phyloP scores from a whole-genome alignment of 2,329 filamentous ascomycete species.

The Phialophora macrospora region DNA sequence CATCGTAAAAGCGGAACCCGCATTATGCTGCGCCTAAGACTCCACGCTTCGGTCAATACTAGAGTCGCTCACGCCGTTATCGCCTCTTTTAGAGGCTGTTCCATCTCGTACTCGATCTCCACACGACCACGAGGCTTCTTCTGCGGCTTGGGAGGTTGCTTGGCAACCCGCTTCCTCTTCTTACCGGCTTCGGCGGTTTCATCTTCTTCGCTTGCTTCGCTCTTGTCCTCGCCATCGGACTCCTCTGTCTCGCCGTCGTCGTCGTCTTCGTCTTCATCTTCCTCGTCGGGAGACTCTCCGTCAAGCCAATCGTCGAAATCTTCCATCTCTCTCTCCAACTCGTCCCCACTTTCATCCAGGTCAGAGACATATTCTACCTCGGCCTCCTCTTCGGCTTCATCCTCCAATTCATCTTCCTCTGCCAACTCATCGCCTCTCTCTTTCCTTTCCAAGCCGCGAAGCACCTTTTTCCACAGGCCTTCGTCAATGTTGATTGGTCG shows the following conservation, averaged over 20 bases:
- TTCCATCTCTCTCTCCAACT: slow-evolving; percentile 72
- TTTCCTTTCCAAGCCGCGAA: slow-evolving; percentile 84
- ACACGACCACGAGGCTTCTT: slow-evolving; percentile 65
- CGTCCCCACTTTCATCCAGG: slow-evolving; percentile 80
- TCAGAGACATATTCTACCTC: slow-evolving; percentile 94
- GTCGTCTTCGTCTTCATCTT: slow-evolving; percentile 52
- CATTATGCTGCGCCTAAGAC: not conserved
- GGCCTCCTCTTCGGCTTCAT: slow-evolving; percentile 65
- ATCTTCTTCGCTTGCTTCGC: slow-evolving; percentile 60
- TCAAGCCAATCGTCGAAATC: slow-evolving; percentile 97
- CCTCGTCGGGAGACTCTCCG: slow-evolving; percentile 64
- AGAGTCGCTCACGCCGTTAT: slow-evolving; percentile 43
- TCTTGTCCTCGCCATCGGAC: slow-evolving; percentile 64
- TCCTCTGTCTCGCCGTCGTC: slow-evolving; percentile 62
- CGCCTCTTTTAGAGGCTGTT: slow-evolving; percentile 62
- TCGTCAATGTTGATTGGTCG: slow-evolving; percentile 94
- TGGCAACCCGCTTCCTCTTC: slow-evolving; percentile 63
- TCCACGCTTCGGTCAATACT: not conserved
- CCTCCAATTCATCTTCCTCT: slow-evolving; percentile 72
- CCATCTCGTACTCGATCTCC: slow-evolving; percentile 81
- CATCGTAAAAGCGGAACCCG: not conserved
- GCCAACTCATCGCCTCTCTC: slow-evolving; percentile 85
- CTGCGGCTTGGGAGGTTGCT: slow-evolving; percentile 57
- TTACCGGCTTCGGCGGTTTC: slow-evolving; percentile 56
- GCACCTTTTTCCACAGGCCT: slow-evolving; percentile 94